A percentile compares a stretch with the other conserved stretches of the same genome.
phyloP scores from a whole-genome alignment of 1,139 yeast species.

The Protomyces inundatus region DNA sequence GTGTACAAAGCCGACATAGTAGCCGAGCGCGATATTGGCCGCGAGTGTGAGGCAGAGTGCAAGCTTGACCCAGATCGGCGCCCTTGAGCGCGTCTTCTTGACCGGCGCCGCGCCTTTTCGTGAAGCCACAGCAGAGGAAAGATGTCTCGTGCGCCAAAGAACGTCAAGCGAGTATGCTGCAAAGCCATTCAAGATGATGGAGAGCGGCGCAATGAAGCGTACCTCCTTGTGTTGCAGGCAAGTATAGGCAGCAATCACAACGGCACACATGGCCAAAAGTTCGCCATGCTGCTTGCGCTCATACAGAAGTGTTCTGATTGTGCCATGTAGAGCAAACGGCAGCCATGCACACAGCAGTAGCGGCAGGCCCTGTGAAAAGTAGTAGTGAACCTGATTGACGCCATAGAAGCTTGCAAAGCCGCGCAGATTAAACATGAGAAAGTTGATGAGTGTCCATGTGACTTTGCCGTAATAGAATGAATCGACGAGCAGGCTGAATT shows the following conservation, averaged over 20 bases:
- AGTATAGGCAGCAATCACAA: conserved; percentile 56
- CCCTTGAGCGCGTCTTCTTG: no score
- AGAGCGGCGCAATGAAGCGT: conserved; percentile 79
- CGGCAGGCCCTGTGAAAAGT: conserved; percentile 76
- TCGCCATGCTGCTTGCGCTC: conserved; percentile 34
- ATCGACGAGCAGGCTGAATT: conserved; percentile 58
- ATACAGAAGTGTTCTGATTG: conserved; percentile 28
- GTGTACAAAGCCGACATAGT: conserved; percentile 58
- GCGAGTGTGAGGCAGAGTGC: conserved; percentile 11
- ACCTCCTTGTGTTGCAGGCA: conserved; percentile 78
- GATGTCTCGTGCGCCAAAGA: background rate
- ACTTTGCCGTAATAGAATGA: conserved; percentile 53
- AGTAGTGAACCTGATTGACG: conserved; percentile 77
- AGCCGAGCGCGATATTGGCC: conserved; percentile 47
- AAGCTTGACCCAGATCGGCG: background rate
- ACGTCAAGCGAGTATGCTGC: conserved; percentile 36
- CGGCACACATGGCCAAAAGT: conserved; percentile 38
- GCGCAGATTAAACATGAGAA: conserved; percentile 67
- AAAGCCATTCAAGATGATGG: conserved; percentile 59
- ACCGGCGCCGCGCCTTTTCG: background rate
- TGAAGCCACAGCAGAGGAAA: background rate
- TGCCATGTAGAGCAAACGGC: conserved; percentile 54
- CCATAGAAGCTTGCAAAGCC: conserved; percentile 83
- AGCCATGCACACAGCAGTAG: conserved; percentile 59
- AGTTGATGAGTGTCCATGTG: conserved; percentile 63